Evolutionary conservation across 805 yeast genomes (phyloP), one percentile per base, ranked within the genome.

Genomic region (Ogataea haglerorum): DNA sequence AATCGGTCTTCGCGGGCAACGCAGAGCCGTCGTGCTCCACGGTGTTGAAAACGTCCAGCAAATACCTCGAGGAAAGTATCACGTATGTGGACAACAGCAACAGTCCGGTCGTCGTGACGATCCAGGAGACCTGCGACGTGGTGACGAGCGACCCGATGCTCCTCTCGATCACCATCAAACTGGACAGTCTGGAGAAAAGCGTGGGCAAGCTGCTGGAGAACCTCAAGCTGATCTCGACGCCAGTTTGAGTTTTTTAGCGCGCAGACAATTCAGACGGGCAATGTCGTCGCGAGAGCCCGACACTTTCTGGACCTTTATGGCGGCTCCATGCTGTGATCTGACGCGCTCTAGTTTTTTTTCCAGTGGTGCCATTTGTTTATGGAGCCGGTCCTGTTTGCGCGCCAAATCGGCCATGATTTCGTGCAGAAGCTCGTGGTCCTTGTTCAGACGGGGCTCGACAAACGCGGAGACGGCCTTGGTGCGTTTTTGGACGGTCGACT

Each of bases 141-240:
- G 70, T 78, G 19, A 73, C 82, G 3, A 80, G 84, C 17, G 91
- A 84, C 52, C 90, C 90, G 2, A 69, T 76, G 7, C 57, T 84
- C 38, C 66, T 82, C 27, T 75, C 83, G 36, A 72, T 81, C 2
- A 72, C 77, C 47, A 73, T 84, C 5, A 83, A 83, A 52, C 64
- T 84, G 45, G 82, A 73, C 40, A 75, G 81, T 32, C 60, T 83
- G 29, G 86, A 82, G 54, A 71, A 72, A 43, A 60, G 70, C 35
- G 60, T 74, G 16, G 55, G 66, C 43, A 62, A 69, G 14, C 38
- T 57, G 7, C 27, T 45, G 17, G 57, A 52, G 18, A 58, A 58
- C 30, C 45, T 56, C 50, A 40, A 43, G 30, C 28, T 34, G 34
- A 19, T 34, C 50, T 34, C 34, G 30, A 23, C 15, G 34, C 30